These are phyloP conservation scores for Leishmania aethiopica DNA, from an alignment of 208 protist species.

Conservation along the genomic window DNA sequence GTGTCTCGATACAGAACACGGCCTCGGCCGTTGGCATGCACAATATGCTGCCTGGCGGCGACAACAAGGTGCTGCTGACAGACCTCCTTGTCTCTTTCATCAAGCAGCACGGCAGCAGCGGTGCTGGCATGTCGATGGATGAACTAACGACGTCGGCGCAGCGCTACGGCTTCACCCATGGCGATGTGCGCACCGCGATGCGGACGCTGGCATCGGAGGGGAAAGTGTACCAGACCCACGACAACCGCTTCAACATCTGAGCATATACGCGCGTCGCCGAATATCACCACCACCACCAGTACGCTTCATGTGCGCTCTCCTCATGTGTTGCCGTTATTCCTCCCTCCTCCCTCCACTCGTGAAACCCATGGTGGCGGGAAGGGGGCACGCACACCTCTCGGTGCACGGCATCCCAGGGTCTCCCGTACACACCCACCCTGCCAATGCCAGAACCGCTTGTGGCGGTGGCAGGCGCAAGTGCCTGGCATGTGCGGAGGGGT, in stretches of 20 bases:
- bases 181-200: slow-evolving; percentile 74
- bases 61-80: slow-evolving; percentile 71
- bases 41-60: slow-evolving; percentile 76
- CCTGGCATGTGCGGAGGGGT: neutral
- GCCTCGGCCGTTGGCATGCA: slow-evolving; percentile 55
- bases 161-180: slow-evolving; percentile 66
- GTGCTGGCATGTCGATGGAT: slow-evolving; percentile 78
- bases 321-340: neutral
- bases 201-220: slow-evolving; percentile 73
- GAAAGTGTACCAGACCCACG: slow-evolving; percentile 85
- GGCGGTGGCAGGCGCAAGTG: neutral
- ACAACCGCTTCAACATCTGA: slow-evolving; percentile 86
- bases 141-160: slow-evolving; percentile 69
- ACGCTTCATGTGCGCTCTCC: neutral
- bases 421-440: neutral
- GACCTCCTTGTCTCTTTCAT: slow-evolving; percentile 80
- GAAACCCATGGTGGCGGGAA: too few relatives aligned
- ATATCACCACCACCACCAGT: neutral
- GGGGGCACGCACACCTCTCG: too few relatives aligned
- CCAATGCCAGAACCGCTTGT: neutral
- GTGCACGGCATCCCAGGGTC: too few relatives aligned
- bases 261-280: neutral
- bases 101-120: slow-evolving; percentile 56
- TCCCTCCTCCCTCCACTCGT: neutral
- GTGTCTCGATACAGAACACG: slow-evolving; percentile 58